phyloP scores from a whole-genome alignment of 2,329 filamentous ascomycete genomes.

The Botrytis cinerea region DNA sequence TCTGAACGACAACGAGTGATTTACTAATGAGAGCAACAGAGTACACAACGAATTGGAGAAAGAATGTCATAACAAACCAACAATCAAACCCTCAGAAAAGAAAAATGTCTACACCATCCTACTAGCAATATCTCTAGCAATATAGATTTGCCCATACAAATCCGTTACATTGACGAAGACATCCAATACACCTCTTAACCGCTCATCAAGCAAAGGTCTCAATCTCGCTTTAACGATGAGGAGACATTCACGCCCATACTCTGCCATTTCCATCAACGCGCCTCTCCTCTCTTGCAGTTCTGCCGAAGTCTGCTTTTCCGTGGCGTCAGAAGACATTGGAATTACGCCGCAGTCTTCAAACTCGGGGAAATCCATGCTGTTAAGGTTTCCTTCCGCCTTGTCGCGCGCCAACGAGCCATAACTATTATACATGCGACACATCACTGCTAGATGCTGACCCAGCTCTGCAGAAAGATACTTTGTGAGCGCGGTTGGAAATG shows the following conservation, averaged over 20 bases:
- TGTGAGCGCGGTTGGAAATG: not conserved
- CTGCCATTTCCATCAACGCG: not conserved
- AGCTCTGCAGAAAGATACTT: constrained; percentile 25
- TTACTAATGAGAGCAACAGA: not conserved
- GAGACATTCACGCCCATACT: not conserved
- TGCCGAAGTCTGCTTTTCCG: not conserved
- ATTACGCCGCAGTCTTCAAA: not conserved
- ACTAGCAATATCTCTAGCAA: constrained; percentile 24
- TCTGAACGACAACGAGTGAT: not conserved
- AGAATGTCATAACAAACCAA: not conserved
- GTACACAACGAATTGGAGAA: not conserved
- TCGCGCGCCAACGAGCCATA: constrained; percentile 41
- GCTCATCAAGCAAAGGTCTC: not conserved
- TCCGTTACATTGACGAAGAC: constrained; percentile 26
- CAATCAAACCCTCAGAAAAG: not conserved
- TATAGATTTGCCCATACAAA: constrained; percentile 28
- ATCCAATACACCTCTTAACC: not conserved
- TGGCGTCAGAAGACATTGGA: not conserved
- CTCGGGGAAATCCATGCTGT: constrained; percentile 40
- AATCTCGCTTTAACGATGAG: not conserved
- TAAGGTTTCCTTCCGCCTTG: constrained; percentile 40
- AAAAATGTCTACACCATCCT: not conserved
- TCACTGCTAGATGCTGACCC: constrained; percentile 34
- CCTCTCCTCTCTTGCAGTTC: not conserved
- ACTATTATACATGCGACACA: constrained; percentile 44